Conservation (phyloP, 768 basidiomycete genomes). For the Coprinopsis sp. region DNA sequence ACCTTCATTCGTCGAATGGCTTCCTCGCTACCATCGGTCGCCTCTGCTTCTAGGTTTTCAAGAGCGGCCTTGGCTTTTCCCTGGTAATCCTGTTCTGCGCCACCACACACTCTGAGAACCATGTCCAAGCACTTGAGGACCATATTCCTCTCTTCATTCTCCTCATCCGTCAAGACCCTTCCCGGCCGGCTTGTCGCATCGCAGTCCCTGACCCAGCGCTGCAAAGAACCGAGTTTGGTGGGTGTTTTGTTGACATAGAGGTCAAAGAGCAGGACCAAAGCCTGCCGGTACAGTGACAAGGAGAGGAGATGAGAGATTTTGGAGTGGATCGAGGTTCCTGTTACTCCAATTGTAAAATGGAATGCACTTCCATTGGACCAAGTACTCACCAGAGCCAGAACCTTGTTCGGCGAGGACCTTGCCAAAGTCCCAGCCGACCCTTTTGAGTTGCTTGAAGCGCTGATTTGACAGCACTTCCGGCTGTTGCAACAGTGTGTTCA, state of each 20-base stretch:
- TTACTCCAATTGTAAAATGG: no score
- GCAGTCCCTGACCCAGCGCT: background rate
- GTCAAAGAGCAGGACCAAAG: background rate
- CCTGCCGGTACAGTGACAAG: background rate
- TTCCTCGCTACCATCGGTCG: background rate
- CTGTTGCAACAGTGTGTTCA: background rate
- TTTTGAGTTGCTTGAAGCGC: background rate
- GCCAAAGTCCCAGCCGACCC: background rate
- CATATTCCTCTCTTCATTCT: background rate
- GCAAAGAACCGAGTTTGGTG: background rate
- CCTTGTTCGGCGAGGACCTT: background rate
- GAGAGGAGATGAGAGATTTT: slow-evolving; percentile 2
- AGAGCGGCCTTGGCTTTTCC: no score
- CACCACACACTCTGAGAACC: background rate
- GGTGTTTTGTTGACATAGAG: background rate
- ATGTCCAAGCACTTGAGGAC: background rate
- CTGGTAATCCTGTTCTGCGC: background rate
- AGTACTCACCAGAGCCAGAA: background rate
- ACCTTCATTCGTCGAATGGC: background rate
- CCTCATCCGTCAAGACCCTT: background rate
- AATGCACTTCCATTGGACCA: no score
- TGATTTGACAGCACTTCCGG: background rate
- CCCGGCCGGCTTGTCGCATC: background rate
- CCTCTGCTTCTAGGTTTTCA: background rate
- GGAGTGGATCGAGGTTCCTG: slow-evolving; percentile 1